A percentile compares a stretch with the other conserved stretches of the same genome.
phyloP scores from a whole-genome alignment of 2,329 filamentous ascomycete species.

The Westerdykella ornata region DNA sequence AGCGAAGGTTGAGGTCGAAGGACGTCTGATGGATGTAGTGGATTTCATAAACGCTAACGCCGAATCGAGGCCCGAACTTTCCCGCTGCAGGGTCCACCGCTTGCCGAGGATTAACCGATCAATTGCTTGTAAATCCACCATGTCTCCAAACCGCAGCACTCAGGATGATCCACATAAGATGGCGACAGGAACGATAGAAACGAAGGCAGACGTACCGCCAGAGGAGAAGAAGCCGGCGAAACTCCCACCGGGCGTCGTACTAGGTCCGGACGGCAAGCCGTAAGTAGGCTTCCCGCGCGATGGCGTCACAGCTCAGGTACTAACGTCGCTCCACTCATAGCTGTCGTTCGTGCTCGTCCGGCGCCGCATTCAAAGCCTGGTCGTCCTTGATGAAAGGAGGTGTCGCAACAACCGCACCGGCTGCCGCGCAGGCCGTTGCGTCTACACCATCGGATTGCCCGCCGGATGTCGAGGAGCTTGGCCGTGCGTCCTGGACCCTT shows the following conservation, averaged over 20 bases:
- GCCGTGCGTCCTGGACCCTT: conserved; percentile 85
- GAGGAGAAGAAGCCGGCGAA: conserved; percentile 42
- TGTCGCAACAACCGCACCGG: conserved; percentile 28
- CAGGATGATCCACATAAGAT: conserved; percentile 7
- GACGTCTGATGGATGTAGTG: conserved; percentile 1
- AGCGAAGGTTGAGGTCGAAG: not conserved
- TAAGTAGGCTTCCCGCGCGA: conserved; percentile 43
- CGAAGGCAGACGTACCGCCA: conserved; percentile 20
- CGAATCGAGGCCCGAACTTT: not conserved
- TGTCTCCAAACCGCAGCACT: not conserved
- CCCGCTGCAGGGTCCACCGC: not conserved
- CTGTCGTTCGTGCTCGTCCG: conserved; percentile 58
- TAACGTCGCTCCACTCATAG: conserved; percentile 37
- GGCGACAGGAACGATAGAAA: conserved; percentile 19
- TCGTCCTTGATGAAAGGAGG: conserved; percentile 1
- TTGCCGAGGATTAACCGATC: not conserved
- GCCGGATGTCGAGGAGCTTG: conserved; percentile 79
- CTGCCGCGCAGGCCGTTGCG: conserved; percentile 27
- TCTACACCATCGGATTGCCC: conserved; percentile 63
- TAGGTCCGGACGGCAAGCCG: conserved; percentile 81
- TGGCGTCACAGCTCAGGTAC: conserved; percentile 11
- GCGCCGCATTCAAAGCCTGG: conserved; percentile 39
- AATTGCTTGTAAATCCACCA: not conserved
- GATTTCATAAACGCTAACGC: not conserved
- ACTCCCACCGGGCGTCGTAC: conserved; percentile 63